These are phyloP conservation scores for Phialophora chinensis DNA, from an alignment of 2,329 filamentous ascomycete genomes.

Conservation along the genomic window DNA sequence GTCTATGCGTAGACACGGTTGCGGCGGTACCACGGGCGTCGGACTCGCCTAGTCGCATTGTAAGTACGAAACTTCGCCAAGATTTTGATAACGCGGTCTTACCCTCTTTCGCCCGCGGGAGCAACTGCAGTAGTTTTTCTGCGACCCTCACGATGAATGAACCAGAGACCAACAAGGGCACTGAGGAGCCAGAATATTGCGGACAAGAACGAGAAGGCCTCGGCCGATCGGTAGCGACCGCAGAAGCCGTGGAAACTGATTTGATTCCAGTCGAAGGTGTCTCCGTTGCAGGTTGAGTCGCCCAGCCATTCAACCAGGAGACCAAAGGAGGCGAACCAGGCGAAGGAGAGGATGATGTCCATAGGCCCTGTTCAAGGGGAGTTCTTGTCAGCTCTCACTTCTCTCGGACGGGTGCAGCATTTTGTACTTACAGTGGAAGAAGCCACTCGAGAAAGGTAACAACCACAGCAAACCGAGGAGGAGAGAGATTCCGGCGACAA, in stretches of 20 bases:
- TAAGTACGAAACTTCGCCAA: slow-evolving; percentile 17
- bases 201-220: slow-evolving; percentile 74
- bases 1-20: slow-evolving; percentile 24
- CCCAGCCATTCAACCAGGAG: slow-evolving; percentile 65
- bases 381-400: neutral
- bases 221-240: slow-evolving; percentile 71
- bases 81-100: slow-evolving; percentile 10
- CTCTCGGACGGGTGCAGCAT: neutral
- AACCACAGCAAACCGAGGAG: slow-evolving; percentile 73
- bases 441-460: slow-evolving; percentile 70
- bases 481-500: slow-evolving; percentile 72
- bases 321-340: slow-evolving; percentile 74
- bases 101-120: slow-evolving; percentile 21
- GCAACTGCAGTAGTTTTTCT: slow-evolving; percentile 21
- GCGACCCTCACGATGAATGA: slow-evolving; percentile 34
- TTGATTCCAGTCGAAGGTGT: slow-evolving; percentile 64
- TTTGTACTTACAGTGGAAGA: slow-evolving; percentile 64
- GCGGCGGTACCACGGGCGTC: slow-evolving; percentile 29
- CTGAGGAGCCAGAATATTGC: slow-evolving; percentile 74
- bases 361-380: slow-evolving; percentile 54
- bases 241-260: slow-evolving; percentile 62
- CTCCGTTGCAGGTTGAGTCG: slow-evolving; percentile 40
- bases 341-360: slow-evolving; percentile 71
- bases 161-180: slow-evolving; percentile 56
- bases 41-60: slow-evolving; percentile 15